Percentiles rank a stretch among this genome's conserved stretches.
phyloP scores from a whole-genome alignment of 192 early-diverging fungal genomes.

The Chytriomyces sp. region DNA sequence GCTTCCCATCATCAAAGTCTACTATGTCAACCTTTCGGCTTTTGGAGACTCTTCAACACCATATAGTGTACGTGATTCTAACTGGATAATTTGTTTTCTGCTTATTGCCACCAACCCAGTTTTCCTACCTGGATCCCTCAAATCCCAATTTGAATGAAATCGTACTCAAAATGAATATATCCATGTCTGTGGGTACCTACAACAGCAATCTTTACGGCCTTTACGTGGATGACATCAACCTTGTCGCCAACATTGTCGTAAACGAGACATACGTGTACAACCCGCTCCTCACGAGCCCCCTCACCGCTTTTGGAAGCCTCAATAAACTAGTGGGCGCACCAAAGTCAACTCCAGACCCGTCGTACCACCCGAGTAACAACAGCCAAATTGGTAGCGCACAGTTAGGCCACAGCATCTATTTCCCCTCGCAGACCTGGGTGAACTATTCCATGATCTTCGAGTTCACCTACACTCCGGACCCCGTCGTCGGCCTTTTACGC shows the following conservation, averaged over 20 bases:
- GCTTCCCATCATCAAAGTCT: constrained; percentile 13
- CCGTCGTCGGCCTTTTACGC: constrained; percentile 22
- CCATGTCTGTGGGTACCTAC: constrained; percentile 25
- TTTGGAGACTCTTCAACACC: constrained; percentile 2
- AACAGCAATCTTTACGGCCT: constrained; percentile 27
- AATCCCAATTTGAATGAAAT: constrained; percentile 10
- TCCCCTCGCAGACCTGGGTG: constrained; percentile 19
- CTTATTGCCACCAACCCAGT: not conserved
- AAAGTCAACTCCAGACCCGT: not conserved
- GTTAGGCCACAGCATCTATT: constrained; percentile 4
- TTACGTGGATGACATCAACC: constrained; percentile 15
- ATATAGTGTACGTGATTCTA: not conserved
- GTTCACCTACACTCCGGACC: constrained; percentile 24
- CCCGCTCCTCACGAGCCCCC: not conserved
- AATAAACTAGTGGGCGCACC: not conserved
- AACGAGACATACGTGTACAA: constrained; percentile 9
- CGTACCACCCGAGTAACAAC: not conserved
- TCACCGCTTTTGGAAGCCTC: not conserved
- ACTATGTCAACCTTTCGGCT: not conserved
- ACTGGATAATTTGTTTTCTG: not conserved
- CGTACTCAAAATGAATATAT: constrained; percentile 7
- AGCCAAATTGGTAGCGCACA: constrained; percentile 26
- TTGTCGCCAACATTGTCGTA: constrained; percentile 17
- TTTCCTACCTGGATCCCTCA: not conserved
- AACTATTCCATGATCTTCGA: constrained; percentile 36